phyloP scores from a whole-genome alignment of 2,329 filamentous ascomycete genomes.

The Blastomyces emzantsi region DNA sequence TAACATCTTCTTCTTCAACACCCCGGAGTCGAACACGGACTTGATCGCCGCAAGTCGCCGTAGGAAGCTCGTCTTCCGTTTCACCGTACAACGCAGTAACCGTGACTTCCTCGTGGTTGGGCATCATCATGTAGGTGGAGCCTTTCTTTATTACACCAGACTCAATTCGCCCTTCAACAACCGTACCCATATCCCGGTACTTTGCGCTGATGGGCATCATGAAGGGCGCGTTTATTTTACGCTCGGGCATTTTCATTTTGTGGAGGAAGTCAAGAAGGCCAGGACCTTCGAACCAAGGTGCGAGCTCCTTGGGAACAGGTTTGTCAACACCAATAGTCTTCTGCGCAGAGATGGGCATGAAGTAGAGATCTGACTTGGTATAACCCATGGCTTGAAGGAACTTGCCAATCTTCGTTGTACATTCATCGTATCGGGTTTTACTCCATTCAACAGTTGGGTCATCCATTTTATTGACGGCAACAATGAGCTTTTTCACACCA shows the following conservation, averaged over 20 bases:
- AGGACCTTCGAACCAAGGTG: constrained; percentile 79
- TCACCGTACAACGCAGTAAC: constrained; percentile 86
- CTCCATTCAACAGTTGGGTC: constrained; percentile 95
- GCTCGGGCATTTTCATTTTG: constrained; percentile 81
- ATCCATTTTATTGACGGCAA: constrained; percentile 99
- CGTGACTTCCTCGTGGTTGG: constrained; percentile 72
- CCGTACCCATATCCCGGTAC: constrained; percentile 94
- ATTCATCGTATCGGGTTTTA: constrained; percentile 85
- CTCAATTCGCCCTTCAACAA: constrained; percentile 96
- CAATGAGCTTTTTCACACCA: constrained; percentile 91
- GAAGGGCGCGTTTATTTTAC: constrained; percentile 94
- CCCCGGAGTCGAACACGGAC: constrained; percentile 85
- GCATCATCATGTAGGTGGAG: constrained; percentile 85
- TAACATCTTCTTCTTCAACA: constrained; percentile 93
- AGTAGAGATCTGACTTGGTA: constrained; percentile 88
- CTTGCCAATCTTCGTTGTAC: constrained; percentile 72
- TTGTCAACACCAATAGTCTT: constrained; percentile 80
- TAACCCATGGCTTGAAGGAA: constrained; percentile 92
- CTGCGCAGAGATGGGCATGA: constrained; percentile 95
- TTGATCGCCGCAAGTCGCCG: constrained; percentile 87
- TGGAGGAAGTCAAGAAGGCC: constrained; percentile 95
- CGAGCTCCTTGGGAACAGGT: constrained; percentile 64
- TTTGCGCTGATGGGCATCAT: constrained; percentile 98
- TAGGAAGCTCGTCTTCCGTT: constrained; percentile 80
- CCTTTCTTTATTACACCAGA: constrained; percentile 90